Evolutionary conservation across 306 rosid species (phyloP), one percentile per base, ranked within the genome.

Genomic region (Heteromeles arbutifolia): DNA sequence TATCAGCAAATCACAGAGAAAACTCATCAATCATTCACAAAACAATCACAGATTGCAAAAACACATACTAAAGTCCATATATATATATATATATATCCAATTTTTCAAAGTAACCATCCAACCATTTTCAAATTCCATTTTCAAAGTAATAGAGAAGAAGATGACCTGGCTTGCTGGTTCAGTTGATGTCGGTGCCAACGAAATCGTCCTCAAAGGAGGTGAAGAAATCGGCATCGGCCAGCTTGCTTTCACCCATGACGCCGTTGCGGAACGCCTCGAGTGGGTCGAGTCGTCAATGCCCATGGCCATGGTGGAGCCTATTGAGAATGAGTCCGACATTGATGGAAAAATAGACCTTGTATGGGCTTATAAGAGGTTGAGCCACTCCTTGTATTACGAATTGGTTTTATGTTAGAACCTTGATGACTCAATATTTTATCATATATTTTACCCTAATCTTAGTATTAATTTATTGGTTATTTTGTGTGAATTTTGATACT

Each of bases 221-320:
- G 83, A 89, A 93, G 87, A 93, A 93, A 45, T 91, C 96, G 52
- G 91, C 83, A 66, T 91, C 98, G 44, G 96, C 88, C 53, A 91
- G 90, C 85, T 85, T 93, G 90, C 54, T 75, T 7, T 93, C 98
- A 10, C 86, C 65, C 70, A 89, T 84, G 54, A 85, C 78, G 1
- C 97, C 94, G 0, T 88, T 97, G 15, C 84, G 70, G 25, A 89
- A 84, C 31, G 85, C 83, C 78, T 93, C 98, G 26, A 86, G 86
- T 0, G 91, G 83, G 74, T 93, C 97, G 2, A 82, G 61, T 93
- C 98, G 76, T 93, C 97, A 0, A 93, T 97, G 45, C 91, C 98
- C 97, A 93, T 93, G 25, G 96, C 97, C 90, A 91, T 90, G 4
- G 96, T 29, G 9, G 98, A 84, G 5, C 85, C 93, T 31, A 31